Conservation (phyloP, 331 rosid genomes). For the Cydonia oblonga region DNA sequence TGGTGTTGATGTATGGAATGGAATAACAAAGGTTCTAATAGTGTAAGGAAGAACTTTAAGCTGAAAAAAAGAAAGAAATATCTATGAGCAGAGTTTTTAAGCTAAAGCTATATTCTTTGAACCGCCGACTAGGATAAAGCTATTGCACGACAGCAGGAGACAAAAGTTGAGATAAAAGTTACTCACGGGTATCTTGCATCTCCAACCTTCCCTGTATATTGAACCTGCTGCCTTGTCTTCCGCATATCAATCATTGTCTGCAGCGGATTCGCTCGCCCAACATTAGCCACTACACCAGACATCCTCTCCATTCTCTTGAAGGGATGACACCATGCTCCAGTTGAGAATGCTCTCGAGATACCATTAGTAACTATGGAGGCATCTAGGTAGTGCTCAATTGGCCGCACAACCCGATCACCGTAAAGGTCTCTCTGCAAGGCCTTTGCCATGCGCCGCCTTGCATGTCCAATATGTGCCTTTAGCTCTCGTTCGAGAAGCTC, state of each 20-base stretch:
- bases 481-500: conserved; percentile 88
- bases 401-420: conserved; percentile 56
- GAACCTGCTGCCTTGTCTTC: conserved; percentile 87
- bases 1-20: not conserved
- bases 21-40: not conserved
- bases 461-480: conserved; percentile 70
- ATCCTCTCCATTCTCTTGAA: conserved; percentile 79
- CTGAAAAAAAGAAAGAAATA: not conserved
- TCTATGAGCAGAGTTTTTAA: not conserved
- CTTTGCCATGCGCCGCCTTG: conserved; percentile 69
- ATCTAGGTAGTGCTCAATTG: conserved; percentile 73
- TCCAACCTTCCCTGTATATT: conserved; percentile 89
- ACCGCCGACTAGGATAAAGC: not conserved
- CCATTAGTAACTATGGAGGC: conserved; percentile 92
- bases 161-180: conserved; percentile 7
- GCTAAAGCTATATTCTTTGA: not conserved
- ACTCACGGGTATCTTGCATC: conserved; percentile 99
- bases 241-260: conserved; percentile 89
- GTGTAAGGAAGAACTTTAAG: not conserved
- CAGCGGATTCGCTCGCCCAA: conserved; percentile 87
- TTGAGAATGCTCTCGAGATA: conserved; percentile 89
- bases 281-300: conserved; percentile 77
- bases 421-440: conserved; percentile 90
- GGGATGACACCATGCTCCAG: conserved; percentile 97
- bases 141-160: not conserved